Percentiles rank a stretch among this genome's conserved stretches.
Evolutionary conservation across 2,329 filamentous ascomycete genomes (phyloP).

Genomic region (Tolypocladium ovalisporum): DNA sequence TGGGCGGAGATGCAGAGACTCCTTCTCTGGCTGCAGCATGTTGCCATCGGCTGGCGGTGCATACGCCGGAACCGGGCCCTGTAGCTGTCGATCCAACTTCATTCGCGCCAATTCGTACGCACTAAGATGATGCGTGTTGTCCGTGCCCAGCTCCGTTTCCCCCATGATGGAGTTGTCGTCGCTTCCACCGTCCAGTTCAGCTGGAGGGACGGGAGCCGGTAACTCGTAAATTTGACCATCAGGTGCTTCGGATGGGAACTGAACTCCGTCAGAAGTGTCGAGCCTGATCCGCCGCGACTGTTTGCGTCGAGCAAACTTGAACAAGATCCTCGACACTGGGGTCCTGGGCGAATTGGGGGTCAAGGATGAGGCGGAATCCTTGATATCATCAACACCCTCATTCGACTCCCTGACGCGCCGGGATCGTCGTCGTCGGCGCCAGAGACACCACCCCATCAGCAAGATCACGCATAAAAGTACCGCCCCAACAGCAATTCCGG

Average conservation of each 20-base stretch:
- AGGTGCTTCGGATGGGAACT: slow-evolving; percentile 19
- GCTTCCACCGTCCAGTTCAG: slow-evolving; percentile 34
- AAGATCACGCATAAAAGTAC: slow-evolving; percentile 19
- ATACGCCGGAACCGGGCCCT: slow-evolving; percentile 38
- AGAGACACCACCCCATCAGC: slow-evolving; percentile 20
- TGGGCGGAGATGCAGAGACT: slow-evolving; percentile 7
- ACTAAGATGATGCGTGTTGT: slow-evolving; percentile 27
- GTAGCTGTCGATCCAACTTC: slow-evolving; percentile 40
- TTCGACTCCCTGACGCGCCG: slow-evolving; percentile 7
- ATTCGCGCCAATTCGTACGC: slow-evolving; percentile 39
- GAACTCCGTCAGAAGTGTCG: slow-evolving; percentile 12
- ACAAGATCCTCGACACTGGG: slow-evolving; percentile 21
- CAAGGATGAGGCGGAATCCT: slow-evolving; percentile 24
- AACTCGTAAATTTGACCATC: slow-evolving; percentile 42
- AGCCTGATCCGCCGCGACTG: slow-evolving; percentile 14
- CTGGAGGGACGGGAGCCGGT: slow-evolving; percentile 32
- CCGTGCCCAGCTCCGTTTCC: slow-evolving; percentile 29
- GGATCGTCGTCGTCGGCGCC: slow-evolving; percentile 22
- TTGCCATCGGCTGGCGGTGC: slow-evolving; percentile 24
- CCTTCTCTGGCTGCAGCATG: slow-evolving; percentile 18
- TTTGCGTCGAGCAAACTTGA: slow-evolving; percentile 27
- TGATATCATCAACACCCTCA: slow-evolving; percentile 19
- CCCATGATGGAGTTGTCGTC: slow-evolving; percentile 24
- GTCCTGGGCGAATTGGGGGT: slow-evolving; percentile 13
- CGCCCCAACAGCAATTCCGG: slow-evolving; percentile 34